phyloP scores from a whole-genome alignment of 1,284 basidiomycete genomes.

The Albatrellus sp. region DNA sequence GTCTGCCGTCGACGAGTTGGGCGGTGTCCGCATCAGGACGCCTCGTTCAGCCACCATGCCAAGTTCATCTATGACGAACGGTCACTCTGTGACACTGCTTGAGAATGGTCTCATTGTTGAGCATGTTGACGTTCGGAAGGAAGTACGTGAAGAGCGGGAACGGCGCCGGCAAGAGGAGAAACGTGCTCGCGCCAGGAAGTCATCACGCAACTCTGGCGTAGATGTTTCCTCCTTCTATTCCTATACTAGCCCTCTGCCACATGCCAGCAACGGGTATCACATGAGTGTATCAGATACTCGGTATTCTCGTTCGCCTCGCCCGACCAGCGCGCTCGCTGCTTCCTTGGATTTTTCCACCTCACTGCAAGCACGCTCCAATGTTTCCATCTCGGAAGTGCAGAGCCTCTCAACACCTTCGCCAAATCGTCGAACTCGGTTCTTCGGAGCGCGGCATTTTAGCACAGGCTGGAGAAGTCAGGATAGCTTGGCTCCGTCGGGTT shows the following conservation, averaged over 20 bases:
- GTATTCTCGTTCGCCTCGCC: slow-evolving; percentile 44
- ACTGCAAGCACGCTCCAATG: slow-evolving; percentile 50
- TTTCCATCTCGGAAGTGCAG: slow-evolving; percentile 59
- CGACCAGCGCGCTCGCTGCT: slow-evolving; percentile 49
- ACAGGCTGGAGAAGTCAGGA: slow-evolving; percentile 67
- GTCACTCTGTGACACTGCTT: slow-evolving; percentile 57
- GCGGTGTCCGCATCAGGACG: slow-evolving; percentile 56
- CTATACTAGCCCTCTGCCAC: slow-evolving; percentile 38
- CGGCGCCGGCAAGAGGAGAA: slow-evolving; percentile 57
- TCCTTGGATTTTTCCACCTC: slow-evolving; percentile 42
- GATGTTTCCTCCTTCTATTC: slow-evolving; percentile 66
- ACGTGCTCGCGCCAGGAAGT: slow-evolving; percentile 50
- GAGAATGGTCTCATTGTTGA: slow-evolving; percentile 83
- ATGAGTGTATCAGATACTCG: slow-evolving; percentile 31
- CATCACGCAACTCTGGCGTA: slow-evolving; percentile 50
- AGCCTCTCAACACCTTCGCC: slow-evolving; percentile 50
- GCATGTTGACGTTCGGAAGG: slow-evolving; percentile 70
- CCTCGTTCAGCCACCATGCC: slow-evolving; percentile 29
- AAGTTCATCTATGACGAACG: slow-evolving; percentile 24
- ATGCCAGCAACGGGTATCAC: slow-evolving; percentile 46
- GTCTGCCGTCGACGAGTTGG: slow-evolving; percentile 37
- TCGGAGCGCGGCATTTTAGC: slow-evolving; percentile 70
- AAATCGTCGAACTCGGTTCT: slow-evolving; percentile 66
- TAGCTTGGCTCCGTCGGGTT: slow-evolving; percentile 65
- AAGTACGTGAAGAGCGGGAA: slow-evolving; percentile 61